Base-by-base conservation (phyloP, 306 rosid species). In the Pachyrhizus erosus region DNA sequence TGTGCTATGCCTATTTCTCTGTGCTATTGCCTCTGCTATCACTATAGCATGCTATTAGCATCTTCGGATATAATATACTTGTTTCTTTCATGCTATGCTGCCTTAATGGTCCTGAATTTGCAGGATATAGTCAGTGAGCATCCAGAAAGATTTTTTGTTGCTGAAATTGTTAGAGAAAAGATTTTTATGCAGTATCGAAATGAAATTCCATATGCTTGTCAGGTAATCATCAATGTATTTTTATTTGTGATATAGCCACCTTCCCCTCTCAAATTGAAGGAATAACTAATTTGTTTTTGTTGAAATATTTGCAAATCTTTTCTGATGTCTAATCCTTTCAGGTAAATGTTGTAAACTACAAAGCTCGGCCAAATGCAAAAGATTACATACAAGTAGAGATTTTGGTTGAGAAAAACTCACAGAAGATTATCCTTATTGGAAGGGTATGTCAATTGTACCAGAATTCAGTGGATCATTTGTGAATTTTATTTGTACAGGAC, bases 51-150 rank as follows among this genome's bases (percentile, higher is more conserved):
- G 57, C 43, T 34, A 42, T 29, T 72, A 12, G 34, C 27, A 46
- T 40, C 67, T 61, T 45, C 52, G 70, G 29, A 79, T 75, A 27
- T 65, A 23, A 69, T 31, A 51, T 70, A 51, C 37, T 64, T 45
- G 45, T 70, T 71, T 78, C 52, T 75, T 66, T 82, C n/a, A 67
- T 51, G 64, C n/a, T 75, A 27, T 72, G 29, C 89, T 72, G 65
- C 77, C 62, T 73, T 46, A 37, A 70, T 79, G 37, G 80, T 51
- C 70, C 33, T 91, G 79, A 77, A 43, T 87, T 83, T 79, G 57
- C 91, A 96, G 99, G 99, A 89, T 80, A 93, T 92, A 58, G 90
- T 96, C 83, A 96, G 99, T 73, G 98, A 96, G 80, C 99, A 93
- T 84, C 98, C 98, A 15, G 99, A 96, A 85, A 87, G 99, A 87